Percentiles rank a stretch among this genome's conserved stretches.
These are phyloP conservation scores for Geotrichum candidum DNA, from an alignment of 1,139 yeast genomes.

Conservation along the genomic window DNA sequence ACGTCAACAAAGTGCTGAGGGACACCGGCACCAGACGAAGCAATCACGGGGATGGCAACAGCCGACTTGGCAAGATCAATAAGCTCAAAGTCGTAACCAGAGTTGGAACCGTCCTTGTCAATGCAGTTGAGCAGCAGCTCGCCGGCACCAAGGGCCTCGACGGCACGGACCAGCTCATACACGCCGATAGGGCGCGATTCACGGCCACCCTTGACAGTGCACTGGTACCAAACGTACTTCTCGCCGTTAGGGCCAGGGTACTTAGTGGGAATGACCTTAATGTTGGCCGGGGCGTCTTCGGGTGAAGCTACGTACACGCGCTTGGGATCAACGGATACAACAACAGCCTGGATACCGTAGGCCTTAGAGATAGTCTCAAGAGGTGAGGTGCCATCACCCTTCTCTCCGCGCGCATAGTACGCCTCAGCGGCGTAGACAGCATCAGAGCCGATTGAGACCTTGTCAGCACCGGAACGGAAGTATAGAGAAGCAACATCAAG, in stretches of 20 bases:
- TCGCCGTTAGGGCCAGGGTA: conserved; percentile 80
- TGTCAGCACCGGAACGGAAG: conserved; percentile 94
- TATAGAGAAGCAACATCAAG: conserved; percentile 84
- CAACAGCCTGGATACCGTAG: conserved; percentile 95
- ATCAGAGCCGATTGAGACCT: conserved; percentile 95
- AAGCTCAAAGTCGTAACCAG: conserved; percentile 85
- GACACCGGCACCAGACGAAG: conserved; percentile 93
- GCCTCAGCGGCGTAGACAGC: conserved; percentile 87
- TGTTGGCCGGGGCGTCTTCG: conserved; percentile 49
- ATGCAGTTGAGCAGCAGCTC: conserved; percentile 88
- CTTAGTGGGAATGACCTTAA: conserved; percentile 41
- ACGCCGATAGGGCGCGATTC: conserved; percentile 88
- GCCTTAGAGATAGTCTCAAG: conserved; percentile 87
- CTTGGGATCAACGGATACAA: conserved; percentile 93
- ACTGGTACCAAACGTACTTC: conserved; percentile 83
- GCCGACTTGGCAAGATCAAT: conserved; percentile 68
- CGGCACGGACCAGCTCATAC: conserved; percentile 76
- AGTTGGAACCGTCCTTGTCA: conserved; percentile 92
- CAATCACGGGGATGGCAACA: conserved; percentile 86
- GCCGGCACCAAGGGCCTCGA: conserved; percentile 95
- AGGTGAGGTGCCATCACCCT: conserved; percentile 69
- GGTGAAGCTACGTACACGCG: conserved; percentile 68
- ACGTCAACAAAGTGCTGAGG: conserved; percentile 89
- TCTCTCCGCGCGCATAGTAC: conserved; percentile 53
- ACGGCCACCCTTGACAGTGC: conserved; percentile 94